Evolutionary conservation across 2,329 filamentous ascomycete genomes (phyloP), one percentile per base, ranked within the genome.

Genomic region (Blumeria graminis): DNA sequence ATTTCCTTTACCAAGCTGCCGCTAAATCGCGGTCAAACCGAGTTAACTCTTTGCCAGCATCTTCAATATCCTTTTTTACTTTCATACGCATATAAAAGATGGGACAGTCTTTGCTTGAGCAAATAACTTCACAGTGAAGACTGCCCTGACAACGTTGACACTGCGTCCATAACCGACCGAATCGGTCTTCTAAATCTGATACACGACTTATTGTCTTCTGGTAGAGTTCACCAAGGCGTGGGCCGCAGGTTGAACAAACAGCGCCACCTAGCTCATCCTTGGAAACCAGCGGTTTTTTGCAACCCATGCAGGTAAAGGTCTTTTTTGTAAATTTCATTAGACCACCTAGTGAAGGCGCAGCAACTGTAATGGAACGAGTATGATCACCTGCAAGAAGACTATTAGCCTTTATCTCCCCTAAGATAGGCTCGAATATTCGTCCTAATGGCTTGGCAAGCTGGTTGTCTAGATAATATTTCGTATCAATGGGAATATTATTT

Each of bases 11-110:
- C 66, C 66, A 68, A 59, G 86, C 77, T 28, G 22, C 22, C 57
- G 84, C 82, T 64, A 80, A 78, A 69, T 94, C 89, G 61, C 81
- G 77, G 70, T 98, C 92, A 70, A 98, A 98, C 63, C 92, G 75
- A 63, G 77, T 77, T 64, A 98, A 69, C 69, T 98, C 92, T 71
- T 87, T 93, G 57, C 89, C 87, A 1, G 82, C 83, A 71, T 98
- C 92, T 69, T 96, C 90, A 41, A 96, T 81, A 68, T 98, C 92
- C 74, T 98, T 98, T 77, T 95, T 94, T 35, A 90, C 90, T 76
- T 98, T 98, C 92, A 98, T 98, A 4, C 92, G 81, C 92, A 98
- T 98, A 69, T 98, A 98, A 70, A 98, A 98, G 65, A 98, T 98
- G 0, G 92, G 92, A 67, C 92, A 98, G 72, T 98, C 92, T 68